phyloP scores from a whole-genome alignment of 352 stramenopile genomes.

The Phytophthora chlamydospora region DNA sequence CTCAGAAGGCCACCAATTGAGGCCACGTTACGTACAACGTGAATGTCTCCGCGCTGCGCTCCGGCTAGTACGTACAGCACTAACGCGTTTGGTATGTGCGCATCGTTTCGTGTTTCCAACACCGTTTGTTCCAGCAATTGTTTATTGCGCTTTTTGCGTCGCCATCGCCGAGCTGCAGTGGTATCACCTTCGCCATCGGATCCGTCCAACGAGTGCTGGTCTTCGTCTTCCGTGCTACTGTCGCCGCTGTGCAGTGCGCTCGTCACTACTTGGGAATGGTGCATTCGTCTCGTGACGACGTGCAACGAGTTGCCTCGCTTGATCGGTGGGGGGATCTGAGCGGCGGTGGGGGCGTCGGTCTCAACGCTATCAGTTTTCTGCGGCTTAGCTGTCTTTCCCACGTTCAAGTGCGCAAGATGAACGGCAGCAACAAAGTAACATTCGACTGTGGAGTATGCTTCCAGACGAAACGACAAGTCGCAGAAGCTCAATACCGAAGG shows the following conservation, averaged over 20 bases:
- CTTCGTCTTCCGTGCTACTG: slow-evolving; percentile 24
- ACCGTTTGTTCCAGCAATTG: slow-evolving; percentile 67
- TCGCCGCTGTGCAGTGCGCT: slow-evolving; percentile 25
- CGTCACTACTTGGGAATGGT: slow-evolving; percentile 45
- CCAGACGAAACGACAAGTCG: slow-evolving; percentile 23
- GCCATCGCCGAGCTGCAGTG: slow-evolving; percentile 54
- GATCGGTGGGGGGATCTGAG: slow-evolving; percentile 13
- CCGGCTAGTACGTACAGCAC: slow-evolving; percentile 84
- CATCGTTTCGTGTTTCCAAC: slow-evolving; percentile 57
- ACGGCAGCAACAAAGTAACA: slow-evolving; percentile 61
- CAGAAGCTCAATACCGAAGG: slow-evolving; percentile 24
- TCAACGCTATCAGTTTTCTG: neutral
- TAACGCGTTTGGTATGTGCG: slow-evolving; percentile 55
- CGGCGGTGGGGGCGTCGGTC: neutral
- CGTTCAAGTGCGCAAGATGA: slow-evolving; percentile 34
- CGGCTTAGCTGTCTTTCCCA: slow-evolving; percentile 5
- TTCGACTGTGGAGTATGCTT: slow-evolving; percentile 52
- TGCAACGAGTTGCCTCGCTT: slow-evolving; percentile 28
- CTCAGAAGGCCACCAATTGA: slow-evolving; percentile 60
- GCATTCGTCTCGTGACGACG: slow-evolving; percentile 22
- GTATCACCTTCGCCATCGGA: slow-evolving; percentile 19
- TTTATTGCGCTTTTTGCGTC: slow-evolving; percentile 81
- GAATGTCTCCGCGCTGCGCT: slow-evolving; percentile 76
- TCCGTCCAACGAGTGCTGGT: slow-evolving; percentile 7
- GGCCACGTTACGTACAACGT: slow-evolving; percentile 73